phyloP scores from a whole-genome alignment of 345 rosid genomes.

The Arabidopsis thaliana region DNA sequence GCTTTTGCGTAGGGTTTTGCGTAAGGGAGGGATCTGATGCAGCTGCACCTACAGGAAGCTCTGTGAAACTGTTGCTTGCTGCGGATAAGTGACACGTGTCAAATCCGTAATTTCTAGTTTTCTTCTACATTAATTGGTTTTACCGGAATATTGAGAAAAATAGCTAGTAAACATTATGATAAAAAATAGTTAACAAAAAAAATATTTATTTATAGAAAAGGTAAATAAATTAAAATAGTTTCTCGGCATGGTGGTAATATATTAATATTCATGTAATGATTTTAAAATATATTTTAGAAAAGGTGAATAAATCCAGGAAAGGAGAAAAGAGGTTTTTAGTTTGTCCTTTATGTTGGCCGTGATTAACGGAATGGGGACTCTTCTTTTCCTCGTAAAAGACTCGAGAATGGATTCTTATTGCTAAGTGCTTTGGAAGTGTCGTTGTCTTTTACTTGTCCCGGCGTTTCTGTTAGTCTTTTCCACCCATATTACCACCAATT shows the following conservation, averaged over 20 bases:
- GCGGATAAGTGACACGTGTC: constrained; percentile 7
- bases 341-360: constrained; percentile 34
- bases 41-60: constrained; percentile 19
- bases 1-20: constrained; percentile 32
- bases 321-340: background rate
- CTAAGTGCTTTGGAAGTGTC: constrained; percentile 36
- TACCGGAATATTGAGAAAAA: too few relatives aligned
- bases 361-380: constrained; percentile 37
- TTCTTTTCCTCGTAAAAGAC: constrained; percentile 30
- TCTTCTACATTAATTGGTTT: too few relatives aligned
- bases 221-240: background rate
- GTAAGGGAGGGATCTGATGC: constrained; percentile 23
- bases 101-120: too few relatives aligned
- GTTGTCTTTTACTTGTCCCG: constrained; percentile 34
- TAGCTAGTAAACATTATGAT: too few relatives aligned
- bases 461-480: constrained; percentile 33
- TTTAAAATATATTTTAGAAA: background rate
- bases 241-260: background rate
- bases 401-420: constrained; percentile 34
- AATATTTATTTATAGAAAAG: too few relatives aligned
- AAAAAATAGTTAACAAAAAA: too few relatives aligned
- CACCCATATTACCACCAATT: constrained; percentile 18
- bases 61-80: background rate
- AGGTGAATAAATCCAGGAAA: background rate
- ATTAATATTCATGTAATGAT: background rate